Evolutionary conservation across 768 basidiomycete species (phyloP), one percentile per base, ranked within the genome.

Genomic region (Phylloporus arenicola): DNA sequence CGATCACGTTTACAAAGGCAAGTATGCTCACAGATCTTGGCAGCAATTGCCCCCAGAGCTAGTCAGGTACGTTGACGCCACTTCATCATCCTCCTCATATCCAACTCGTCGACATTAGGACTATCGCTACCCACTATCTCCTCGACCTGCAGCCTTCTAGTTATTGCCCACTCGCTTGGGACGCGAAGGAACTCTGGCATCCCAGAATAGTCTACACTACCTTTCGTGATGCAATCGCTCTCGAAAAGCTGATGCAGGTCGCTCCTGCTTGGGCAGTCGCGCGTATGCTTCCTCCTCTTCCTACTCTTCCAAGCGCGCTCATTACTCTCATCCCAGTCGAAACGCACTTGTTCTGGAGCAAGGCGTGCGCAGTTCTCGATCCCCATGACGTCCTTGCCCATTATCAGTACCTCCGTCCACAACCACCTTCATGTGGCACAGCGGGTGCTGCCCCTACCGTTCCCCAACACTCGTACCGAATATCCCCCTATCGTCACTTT

Each of bases 271-370:
- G 84, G 84, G 67, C 69, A 42, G 59, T 59, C 31, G 83, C 83
- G 46, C 72, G 84, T 86, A 64, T 67, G 84, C 78, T 17, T 44
- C 6, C 43, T 17, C 33, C 48, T 14, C 44, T 33, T n/a, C 45
- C 31, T 14, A 20, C 14, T 37, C 24, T 27, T 49, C 8, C 12
- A 45, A 6, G 13, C 39, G 25, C 53, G 52, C 52, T 58, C 50
- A 60, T 44, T 19, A 51, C 57, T 5, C 8, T 1, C 24, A 30
- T 2, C 19, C n/a, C 35, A 88, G 86, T 88, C 50, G 80, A 86
- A 71, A 72, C 74, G 8, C 86, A 88, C 69, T 65, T 75, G 16
- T 87, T 86, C 61, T 88, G 86, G 86, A 73, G 74, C 53, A 81
- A 84, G 52, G 84, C 82, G 1, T 74, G 79, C 49, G 62, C 75